Base-by-base conservation (phyloP, 495 filamentous ascomycete genomes). In the Darksidea phi region DNA sequence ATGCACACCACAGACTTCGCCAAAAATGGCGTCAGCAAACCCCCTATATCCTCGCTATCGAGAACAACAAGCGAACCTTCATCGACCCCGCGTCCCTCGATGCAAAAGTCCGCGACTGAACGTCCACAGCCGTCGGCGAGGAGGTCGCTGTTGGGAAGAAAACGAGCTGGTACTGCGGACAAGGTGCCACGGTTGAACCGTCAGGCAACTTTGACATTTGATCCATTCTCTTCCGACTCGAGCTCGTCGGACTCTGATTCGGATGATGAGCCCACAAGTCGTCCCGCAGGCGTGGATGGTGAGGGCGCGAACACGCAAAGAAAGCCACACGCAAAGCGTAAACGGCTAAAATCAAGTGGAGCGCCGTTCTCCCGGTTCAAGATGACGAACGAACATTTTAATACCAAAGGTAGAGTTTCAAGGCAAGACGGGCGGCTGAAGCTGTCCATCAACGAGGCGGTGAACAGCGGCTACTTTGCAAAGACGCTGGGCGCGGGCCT, bases 371-470 rank as follows among this genome's bases (percentile, higher is more conserved):
- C 69, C 11, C 52, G 63, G 23, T 77, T 90, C 66, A 71, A 71
- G 42, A 76, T 90, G 28, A 77, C 73, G n/a, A 85, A 90, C 65
- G 77, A 86, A 1, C 70, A 86, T 25, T 88, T 84, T 72, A 78
- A 70, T 17, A 87, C 84, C 1, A 81, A 78, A 34, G 88, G 87
- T n/a, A 81, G 76, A 46, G 78, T 90, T 12, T 84, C 80, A 0
- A 85, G 82, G 70, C 77, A 71, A n/a, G 88, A 90, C 68, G 88
- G 88, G 6, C 78, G 88, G 23, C 73, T 91, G 15, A 81, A 79
- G 52, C 88, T 91, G 52, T 82, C 81, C n/a, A 74, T 90, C 68
- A 85, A 86, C 53, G 83, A 88, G 67, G 84, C 81, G 1, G 79
- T 77, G 51, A 84, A 85, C 56, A 81, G 72, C 2, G 86, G 86